Conservation (phyloP, 768 basidiomycete species). For the Suillus sp. region DNA sequence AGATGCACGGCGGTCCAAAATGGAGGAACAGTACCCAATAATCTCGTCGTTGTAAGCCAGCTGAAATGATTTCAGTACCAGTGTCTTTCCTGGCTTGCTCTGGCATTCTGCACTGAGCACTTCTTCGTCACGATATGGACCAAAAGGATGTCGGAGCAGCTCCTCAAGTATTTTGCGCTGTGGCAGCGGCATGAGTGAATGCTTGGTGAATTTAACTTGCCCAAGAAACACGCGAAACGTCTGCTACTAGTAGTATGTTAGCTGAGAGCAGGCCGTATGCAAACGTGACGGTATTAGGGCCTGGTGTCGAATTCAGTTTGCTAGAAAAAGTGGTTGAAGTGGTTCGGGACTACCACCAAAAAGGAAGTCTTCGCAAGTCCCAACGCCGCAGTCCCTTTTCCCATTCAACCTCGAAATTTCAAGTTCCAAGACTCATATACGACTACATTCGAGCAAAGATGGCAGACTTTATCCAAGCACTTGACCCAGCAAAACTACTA, state of each 20-base stretch:
- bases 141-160: conserved; percentile 30
- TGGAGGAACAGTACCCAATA: conserved; percentile 25
- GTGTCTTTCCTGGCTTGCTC: conserved; percentile 14
- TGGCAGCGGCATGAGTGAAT: not conserved
- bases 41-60: conserved; percentile 30
- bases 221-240: not conserved
- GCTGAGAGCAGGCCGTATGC: not conserved
- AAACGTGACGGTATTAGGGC: not conserved
- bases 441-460: conserved; percentile 25
- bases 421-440: not conserved
- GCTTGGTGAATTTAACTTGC: not conserved
- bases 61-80: conserved; percentile 32
- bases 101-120: conserved; percentile 28
- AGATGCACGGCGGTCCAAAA: not conserved
- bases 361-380: not conserved
- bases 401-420: not conserved
- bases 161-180: conserved; percentile 23
- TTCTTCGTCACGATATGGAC: conserved; percentile 33
- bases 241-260: not conserved
- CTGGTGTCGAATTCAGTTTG: not conserved
- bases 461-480: conserved; percentile 67
- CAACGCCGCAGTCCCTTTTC: not conserved
- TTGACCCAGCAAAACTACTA: conserved; percentile 74
- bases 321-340: not conserved
- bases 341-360: not conserved